Percentiles rank a stretch among this genome's conserved stretches.
Conservation (phyloP, 2,329 filamentous ascomycete genomes). For the Lasiodiplodia sp. region DNA sequence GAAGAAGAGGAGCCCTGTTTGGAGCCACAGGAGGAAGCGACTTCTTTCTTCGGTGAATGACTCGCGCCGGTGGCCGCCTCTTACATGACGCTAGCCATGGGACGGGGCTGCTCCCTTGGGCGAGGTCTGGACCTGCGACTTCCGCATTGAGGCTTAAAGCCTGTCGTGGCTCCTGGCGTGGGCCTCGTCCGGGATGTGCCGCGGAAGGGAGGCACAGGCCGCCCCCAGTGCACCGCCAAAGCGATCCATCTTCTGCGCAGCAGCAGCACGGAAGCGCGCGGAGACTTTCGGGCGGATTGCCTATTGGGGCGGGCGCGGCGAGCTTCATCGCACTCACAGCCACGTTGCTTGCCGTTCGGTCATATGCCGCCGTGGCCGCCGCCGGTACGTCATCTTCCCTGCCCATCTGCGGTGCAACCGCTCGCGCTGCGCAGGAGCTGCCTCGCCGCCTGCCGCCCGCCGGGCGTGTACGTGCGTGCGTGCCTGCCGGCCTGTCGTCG, state of each 20-base stretch:
- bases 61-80: not conserved
- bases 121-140: conserved; percentile 3
- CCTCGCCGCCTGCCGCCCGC: conserved; percentile 1
- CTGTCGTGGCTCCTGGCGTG: not conserved
- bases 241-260: conserved; percentile 25
- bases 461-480: not conserved
- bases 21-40: conserved; percentile 1
- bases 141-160: conserved; percentile 20
- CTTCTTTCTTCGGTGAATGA: conserved; percentile 21
- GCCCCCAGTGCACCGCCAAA: conserved; percentile 5
- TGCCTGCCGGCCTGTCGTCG: not conserved
- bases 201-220: conserved; percentile 5
- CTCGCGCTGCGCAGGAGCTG: not conserved
- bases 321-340: conserved; percentile 26
- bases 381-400: conserved; percentile 29
- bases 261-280: conserved; percentile 17
- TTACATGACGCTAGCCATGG: conserved; percentile 12
- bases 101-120: not conserved
- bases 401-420: conserved; percentile 18
- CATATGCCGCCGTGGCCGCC: conserved; percentile 22
- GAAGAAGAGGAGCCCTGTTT: not conserved
- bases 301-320: not conserved
- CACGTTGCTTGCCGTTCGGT: conserved; percentile 25
- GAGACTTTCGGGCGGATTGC: conserved; percentile 23
- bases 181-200: conserved; percentile 17